Evolutionary conservation across 176 grass and related monocot species (phyloP), one percentile per base, ranked within the genome.

Genomic region (Secale cereale): DNA sequence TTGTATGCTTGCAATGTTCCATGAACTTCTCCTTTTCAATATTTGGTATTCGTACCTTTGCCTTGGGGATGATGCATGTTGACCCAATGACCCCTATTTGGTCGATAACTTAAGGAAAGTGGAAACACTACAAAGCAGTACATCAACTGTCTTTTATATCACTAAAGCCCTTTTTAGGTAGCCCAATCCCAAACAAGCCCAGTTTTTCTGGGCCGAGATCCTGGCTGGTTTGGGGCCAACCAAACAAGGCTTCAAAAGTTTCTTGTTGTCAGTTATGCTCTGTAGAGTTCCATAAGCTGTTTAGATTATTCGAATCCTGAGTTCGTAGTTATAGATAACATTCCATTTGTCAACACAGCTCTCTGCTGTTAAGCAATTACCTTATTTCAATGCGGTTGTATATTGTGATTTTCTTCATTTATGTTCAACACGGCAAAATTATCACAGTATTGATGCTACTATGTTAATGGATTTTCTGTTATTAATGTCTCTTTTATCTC

Each of bases 241-340:
- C 31, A 78, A 60, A 61, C 14, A 61, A 41, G 59, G 78, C 3
- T 30, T 66, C 27, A 65, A 20, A 29, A 80, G 19, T 20, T 77
- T 77, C 41, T 54, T 77, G 13, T 70, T 85, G 23, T 57, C 57
- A 72, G n/a, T 78, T 84, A 54, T 57, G 82, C 78, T 61, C 29
- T 71, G 28, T 61, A 20, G n/a, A 70, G 30, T 81, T 59, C 46
- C 65, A 39, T 61, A 79, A 85, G 20, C 12, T 61, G 3, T 69
- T 57, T 70, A 8, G 29, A 50, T 36, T 29, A 80, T 29, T 45
- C 56, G 25, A 84, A 77, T 31, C 15, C 6, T 39, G 35, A 32
- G 32, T 78, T 40, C 28, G 79, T 36, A 64, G 8, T 29, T 62
- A 80, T 29, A 57, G 15, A 28, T 76, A 61, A 67, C 17, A 29